These are phyloP conservation scores for Phytopythium aichiense DNA, from an alignment of 352 stramenopile genomes.

Conservation along the genomic window DNA sequence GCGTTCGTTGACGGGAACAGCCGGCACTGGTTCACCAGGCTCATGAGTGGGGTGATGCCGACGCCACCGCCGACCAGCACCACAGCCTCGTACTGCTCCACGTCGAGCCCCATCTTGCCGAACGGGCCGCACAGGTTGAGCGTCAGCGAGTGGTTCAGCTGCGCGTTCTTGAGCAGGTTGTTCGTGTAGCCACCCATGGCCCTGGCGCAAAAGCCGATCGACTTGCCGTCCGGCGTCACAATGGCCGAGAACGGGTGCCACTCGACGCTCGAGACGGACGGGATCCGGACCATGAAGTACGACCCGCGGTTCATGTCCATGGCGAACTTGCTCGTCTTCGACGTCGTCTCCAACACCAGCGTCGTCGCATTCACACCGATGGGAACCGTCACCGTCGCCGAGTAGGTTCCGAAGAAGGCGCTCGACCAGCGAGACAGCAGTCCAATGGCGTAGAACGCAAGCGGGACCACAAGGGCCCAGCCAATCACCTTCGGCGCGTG, in stretches of 20 bases:
- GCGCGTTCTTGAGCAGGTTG: conserved; percentile 38
- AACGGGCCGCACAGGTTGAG: conserved; percentile 67
- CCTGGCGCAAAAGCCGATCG: conserved; percentile 76
- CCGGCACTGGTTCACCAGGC: conserved; percentile 63
- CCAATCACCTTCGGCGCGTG: conserved; percentile 56
- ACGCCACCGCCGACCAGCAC: conserved; percentile 69
- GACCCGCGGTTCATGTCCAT: conserved; percentile 50
- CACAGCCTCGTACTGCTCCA: conserved; percentile 62
- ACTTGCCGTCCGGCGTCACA: conserved; percentile 63
- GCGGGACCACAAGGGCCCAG: conserved; percentile 50
- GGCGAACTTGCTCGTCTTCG: conserved; percentile 58
- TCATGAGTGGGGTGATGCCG: conserved; percentile 77
- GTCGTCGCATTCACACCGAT: conserved; percentile 36
- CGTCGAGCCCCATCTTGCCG: conserved; percentile 54
- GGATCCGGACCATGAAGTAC: conserved; percentile 76
- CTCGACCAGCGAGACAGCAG: conserved; percentile 49
- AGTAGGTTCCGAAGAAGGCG: conserved; percentile 42
- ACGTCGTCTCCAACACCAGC: conserved; percentile 44
- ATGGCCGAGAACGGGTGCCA: conserved; percentile 85
- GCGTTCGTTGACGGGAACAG: conserved; percentile 26
- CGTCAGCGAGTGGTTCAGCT: conserved; percentile 33
- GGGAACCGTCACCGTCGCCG: conserved; percentile 38
- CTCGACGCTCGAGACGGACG: conserved; percentile 54
- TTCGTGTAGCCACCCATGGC: conserved; percentile 56
- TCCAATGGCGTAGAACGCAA: conserved; percentile 57